Percentiles rank a stretch among this genome's conserved stretches.
phyloP scores from a whole-genome alignment of 768 basidiomycete species.

The Rhodotorula sphaerocarpa region DNA sequence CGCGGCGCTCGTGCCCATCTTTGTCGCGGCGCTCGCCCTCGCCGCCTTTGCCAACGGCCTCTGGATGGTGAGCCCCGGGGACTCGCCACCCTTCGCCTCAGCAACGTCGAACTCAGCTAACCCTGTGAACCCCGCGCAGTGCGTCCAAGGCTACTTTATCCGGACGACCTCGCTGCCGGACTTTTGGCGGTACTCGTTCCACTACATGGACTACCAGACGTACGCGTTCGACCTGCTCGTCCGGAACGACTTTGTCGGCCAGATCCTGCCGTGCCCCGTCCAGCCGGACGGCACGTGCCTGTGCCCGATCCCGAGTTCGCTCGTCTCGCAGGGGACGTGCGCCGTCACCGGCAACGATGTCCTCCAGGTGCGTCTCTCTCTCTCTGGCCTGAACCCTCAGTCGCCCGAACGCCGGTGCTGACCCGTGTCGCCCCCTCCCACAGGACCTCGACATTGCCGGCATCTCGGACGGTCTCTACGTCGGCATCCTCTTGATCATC shows the following conservation, averaged over 20 bases:
- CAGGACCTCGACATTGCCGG: slow-evolving; percentile 49
- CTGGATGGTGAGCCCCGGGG: slow-evolving; percentile 50
- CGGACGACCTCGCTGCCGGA: slow-evolving; percentile 52
- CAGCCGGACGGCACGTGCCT: slow-evolving; percentile 44
- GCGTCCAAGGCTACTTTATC: slow-evolving; percentile 46
- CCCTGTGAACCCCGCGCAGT: neutral
- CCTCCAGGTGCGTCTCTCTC: slow-evolving; percentile 36
- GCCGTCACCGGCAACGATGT: slow-evolving; percentile 53
- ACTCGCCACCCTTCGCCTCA: neutral
- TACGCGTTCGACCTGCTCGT: slow-evolving; percentile 39
- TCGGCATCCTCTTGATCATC: slow-evolving; percentile 49
- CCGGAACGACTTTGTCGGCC: slow-evolving; percentile 51
- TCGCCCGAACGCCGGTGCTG: neutral
- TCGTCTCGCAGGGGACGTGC: slow-evolving; percentile 43
- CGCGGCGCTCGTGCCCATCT: slow-evolving; percentile 53
- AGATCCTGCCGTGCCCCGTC: slow-evolving; percentile 48
- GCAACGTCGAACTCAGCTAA: slow-evolving; percentile 23
- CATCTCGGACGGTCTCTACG: slow-evolving; percentile 50
- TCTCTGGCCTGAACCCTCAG: neutral
- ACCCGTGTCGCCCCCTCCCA: neutral
- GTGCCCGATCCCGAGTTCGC: slow-evolving; percentile 52
- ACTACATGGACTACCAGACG: slow-evolving; percentile 46
- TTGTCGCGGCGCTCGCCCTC: slow-evolving; percentile 56
- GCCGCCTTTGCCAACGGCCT: slow-evolving; percentile 49
- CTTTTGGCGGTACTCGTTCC: slow-evolving; percentile 55